Conservation (phyloP, 345 rosid species). For the Firmiana major region DNA sequence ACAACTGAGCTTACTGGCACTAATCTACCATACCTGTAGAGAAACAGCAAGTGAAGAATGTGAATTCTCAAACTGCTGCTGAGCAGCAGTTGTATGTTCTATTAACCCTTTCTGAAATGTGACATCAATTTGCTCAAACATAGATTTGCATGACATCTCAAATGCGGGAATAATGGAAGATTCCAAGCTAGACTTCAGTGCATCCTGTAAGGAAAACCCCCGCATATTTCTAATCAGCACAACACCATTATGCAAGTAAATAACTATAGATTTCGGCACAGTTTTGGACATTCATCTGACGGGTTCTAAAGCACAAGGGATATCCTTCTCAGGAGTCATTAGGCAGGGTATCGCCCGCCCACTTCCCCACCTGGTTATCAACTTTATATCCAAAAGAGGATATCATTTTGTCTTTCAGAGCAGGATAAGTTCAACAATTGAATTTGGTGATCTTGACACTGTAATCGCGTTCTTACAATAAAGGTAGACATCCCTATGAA, state of each 20-base stretch:
- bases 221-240: slow-evolving; percentile 7
- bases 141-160: slow-evolving; percentile 71
- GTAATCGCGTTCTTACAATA: neutral
- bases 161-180: slow-evolving; percentile 67
- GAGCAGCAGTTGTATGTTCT: slow-evolving; percentile 54
- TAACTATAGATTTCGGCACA: neutral
- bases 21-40: slow-evolving; percentile 42
- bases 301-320: neutral
- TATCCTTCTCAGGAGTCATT: neutral
- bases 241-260: neutral
- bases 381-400: neutral
- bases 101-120: slow-evolving; percentile 57
- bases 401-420: neutral
- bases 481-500: neutral
- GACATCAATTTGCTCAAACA: slow-evolving; percentile 70
- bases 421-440: neutral
- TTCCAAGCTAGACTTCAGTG: slow-evolving; percentile 59
- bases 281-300: neutral
- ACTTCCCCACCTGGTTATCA: neutral
- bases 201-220: slow-evolving; percentile 43
- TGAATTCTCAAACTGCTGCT: slow-evolving; percentile 63
- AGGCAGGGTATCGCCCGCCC: neutral
- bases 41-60: slow-evolving; percentile 60
- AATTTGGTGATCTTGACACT: neutral
- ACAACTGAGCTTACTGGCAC: neutral